Conservation (phyloP, 1,284 basidiomycete species). For the Ceratobasidium sp. region DNA sequence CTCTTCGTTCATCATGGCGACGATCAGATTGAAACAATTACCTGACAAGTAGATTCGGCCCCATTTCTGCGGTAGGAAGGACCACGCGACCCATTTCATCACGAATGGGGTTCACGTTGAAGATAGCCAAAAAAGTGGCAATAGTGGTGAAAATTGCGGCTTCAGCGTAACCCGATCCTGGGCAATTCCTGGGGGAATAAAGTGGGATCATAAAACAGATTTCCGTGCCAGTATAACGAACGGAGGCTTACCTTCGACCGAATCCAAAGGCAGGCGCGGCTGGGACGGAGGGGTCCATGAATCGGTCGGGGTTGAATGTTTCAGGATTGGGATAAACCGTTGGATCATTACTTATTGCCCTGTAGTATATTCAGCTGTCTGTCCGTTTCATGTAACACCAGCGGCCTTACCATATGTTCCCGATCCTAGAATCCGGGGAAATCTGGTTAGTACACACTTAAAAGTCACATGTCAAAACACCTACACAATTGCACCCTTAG, state of each 20-base stretch:
- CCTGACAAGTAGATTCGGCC: neutral
- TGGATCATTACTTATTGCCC: slow-evolving; percentile 16
- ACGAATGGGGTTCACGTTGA: slow-evolving; percentile 38
- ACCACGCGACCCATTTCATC: neutral
- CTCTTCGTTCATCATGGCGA: too few relatives aligned
- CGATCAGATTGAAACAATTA: neutral
- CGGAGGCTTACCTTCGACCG: slow-evolving; percentile 28
- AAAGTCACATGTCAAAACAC: neutral
- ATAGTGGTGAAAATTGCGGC: slow-evolving; percentile 50
- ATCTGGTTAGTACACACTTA: neutral
- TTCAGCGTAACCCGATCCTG: slow-evolving; percentile 53
- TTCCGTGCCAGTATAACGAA: too few relatives aligned
- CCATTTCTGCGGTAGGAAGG: neutral
- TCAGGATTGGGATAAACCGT: slow-evolving; percentile 12
- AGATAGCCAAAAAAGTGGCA: slow-evolving; percentile 50
- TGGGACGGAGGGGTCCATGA: slow-evolving; percentile 7
- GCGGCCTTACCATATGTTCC: slow-evolving; percentile 1
- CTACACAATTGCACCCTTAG: slow-evolving; percentile 53
- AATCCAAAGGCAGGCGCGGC: slow-evolving; percentile 10
- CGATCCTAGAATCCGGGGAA: neutral
- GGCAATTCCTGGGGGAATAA: slow-evolving; percentile 50
- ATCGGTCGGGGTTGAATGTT: slow-evolving; percentile 26
- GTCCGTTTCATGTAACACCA: neutral
- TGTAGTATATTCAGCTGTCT: neutral
- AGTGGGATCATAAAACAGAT: neutral